Conservation (phyloP, 2,329 filamentous ascomycete species). For the Lachnellula cervina region DNA sequence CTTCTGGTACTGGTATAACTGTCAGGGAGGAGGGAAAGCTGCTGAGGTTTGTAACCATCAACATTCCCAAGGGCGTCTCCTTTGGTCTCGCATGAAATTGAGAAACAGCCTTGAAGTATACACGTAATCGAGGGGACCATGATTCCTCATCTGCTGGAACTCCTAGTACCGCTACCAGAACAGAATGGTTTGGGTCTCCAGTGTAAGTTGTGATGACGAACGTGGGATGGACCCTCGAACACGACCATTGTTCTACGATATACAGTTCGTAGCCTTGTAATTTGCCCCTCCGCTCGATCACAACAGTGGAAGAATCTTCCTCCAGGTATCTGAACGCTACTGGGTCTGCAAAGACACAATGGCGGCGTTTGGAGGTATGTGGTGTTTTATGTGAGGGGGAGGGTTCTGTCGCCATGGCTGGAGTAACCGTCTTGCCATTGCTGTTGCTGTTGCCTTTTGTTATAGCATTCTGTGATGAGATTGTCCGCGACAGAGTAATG, state of each 20-base stretch:
- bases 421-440: constrained; percentile 9
- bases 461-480: constrained; percentile 20
- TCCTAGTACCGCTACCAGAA: constrained; percentile 75
- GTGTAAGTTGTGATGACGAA: constrained; percentile 92
- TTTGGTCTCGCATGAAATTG: constrained; percentile 81
- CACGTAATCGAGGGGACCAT: constrained; percentile 73
- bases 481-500: constrained; percentile 25
- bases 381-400: constrained; percentile 21
- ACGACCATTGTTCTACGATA: constrained; percentile 96
- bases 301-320: constrained; percentile 70
- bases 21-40: constrained; percentile 88
- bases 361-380: constrained; percentile 38
- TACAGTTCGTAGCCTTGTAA: constrained; percentile 88
- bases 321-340: constrained; percentile 74
- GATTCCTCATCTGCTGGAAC: constrained; percentile 73
- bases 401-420: constrained; percentile 12
- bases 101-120: constrained; percentile 82
- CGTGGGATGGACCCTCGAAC: constrained; percentile 83
- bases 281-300: constrained; percentile 65
- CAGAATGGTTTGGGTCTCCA: constrained; percentile 71
- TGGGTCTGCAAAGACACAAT: constrained; percentile 61
- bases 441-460: constrained; percentile 14
- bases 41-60: constrained; percentile 93
- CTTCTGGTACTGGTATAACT: constrained; percentile 84
- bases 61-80: constrained; percentile 73